A percentile compares a stretch with the other conserved stretches of the same genome.
These are phyloP conservation scores for Candida parachauliodes DNA, from an alignment of 805 yeast genomes.

Conservation along the genomic window DNA sequence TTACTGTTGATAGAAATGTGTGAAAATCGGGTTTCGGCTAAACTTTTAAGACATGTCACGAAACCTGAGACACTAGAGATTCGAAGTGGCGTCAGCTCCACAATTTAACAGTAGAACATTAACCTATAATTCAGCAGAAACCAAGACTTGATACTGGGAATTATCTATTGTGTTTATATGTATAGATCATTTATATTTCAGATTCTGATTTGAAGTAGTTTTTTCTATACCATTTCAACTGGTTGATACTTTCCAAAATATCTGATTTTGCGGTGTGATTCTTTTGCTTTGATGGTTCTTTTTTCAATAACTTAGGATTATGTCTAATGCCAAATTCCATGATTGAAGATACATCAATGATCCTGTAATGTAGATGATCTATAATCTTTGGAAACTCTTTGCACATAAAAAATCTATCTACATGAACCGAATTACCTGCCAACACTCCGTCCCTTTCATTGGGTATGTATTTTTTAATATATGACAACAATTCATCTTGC, in stretches of 20 bases:
- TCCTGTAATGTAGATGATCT: slow-evolving; percentile 64
- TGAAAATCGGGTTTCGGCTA: not conserved
- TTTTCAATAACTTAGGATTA: slow-evolving; percentile 57
- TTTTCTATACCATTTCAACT: slow-evolving; percentile 72
- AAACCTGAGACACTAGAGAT: no score
- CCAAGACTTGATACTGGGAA: no score
- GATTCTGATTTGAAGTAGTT: slow-evolving; percentile 48
- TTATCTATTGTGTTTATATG: no score
- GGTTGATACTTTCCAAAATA: slow-evolving; percentile 83
- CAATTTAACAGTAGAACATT: no score
- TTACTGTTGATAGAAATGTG: not conserved
- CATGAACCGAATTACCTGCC: slow-evolving; percentile 91
- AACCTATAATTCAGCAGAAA: no score
- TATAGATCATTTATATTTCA: no score
- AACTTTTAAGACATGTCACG: no score
- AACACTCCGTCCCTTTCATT: slow-evolving; percentile 58
- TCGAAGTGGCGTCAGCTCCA: no score
- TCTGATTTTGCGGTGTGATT: slow-evolving; percentile 88
- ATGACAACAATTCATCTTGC: slow-evolving; percentile 59
- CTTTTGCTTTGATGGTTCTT: slow-evolving; percentile 59
- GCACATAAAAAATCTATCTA: slow-evolving; percentile 82
- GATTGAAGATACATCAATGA: slow-evolving; percentile 85
- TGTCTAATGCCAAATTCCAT: slow-evolving; percentile 79
- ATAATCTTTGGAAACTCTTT: slow-evolving; percentile 76
- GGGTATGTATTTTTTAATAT: slow-evolving; percentile 54